Conservation (phyloP, 2,329 filamentous ascomycete species). For the Trichoderma sp. region DNA sequence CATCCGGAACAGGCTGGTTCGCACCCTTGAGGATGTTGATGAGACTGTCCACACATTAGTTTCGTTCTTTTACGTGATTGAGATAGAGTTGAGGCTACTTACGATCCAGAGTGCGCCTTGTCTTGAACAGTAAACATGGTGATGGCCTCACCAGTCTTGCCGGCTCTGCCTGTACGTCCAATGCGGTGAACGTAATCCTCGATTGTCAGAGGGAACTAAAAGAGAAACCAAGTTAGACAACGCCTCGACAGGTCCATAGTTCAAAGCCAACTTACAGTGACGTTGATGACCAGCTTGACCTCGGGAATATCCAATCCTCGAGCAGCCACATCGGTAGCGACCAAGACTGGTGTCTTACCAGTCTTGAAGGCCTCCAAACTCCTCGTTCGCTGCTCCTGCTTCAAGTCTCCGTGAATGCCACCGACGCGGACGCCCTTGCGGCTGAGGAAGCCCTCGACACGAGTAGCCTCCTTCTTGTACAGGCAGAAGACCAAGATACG, state of each 20-base stretch:
- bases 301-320: constrained; percentile 92
- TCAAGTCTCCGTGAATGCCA: constrained; percentile 90
- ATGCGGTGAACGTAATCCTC: constrained; percentile 98
- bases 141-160: constrained; percentile 82
- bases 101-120: constrained; percentile 86
- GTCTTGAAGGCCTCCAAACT: constrained; percentile 90
- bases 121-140: constrained; percentile 95
- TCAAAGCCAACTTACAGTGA: constrained; percentile 56
- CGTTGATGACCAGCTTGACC: constrained; percentile 91
- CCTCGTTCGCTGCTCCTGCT: constrained; percentile 81
- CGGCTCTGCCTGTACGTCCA: constrained; percentile 89
- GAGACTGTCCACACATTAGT: constrained; percentile 51
- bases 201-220: constrained; percentile 83
- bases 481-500: constrained; percentile 91
- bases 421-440: constrained; percentile 78
- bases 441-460: constrained; percentile 78
- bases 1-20: constrained; percentile 85
- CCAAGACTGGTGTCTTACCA: constrained; percentile 76
- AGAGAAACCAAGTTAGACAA: constrained; percentile 22
- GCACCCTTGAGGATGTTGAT: constrained; percentile 95
- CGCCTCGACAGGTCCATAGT: neutral
- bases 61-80: neutral
- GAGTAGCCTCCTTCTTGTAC: constrained; percentile 97
- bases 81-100: no score
- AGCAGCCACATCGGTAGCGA: constrained; percentile 95